Base-by-base conservation (phyloP, 2,329 filamentous ascomycete genomes). In the Amauroascus verrucosus region DNA sequence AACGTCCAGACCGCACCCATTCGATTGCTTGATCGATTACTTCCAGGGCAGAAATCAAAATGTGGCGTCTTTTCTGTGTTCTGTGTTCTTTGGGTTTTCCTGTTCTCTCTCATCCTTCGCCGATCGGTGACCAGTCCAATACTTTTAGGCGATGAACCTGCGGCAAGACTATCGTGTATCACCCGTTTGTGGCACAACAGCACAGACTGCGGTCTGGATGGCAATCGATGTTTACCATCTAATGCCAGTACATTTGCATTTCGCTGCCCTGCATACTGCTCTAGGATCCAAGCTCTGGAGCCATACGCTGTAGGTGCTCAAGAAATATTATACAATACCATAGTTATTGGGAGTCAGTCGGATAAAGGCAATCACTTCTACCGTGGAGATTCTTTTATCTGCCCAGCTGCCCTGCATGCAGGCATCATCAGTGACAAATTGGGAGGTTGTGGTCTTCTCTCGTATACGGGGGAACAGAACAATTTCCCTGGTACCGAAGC, bases 331-430 rank as follows among this genome's bases (percentile, higher is more conserved):
- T 82, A 81, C 59, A 70, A 70, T 38, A 72, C 70, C 6, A 64
- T 81, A 2, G 76, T 82, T 1, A 67, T 82, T 35, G 79, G 79
- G 24, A 79, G 79, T 1, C 72, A 73, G 1, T 66, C 70, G 3
- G 64, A 68, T 24, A 66, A 67, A 4, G 64, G 69, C 3, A 69
- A 70, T 52, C 70, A 74, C 1, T 67, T 75, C 52, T 83, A 82
- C 60, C 76, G 80, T 13, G 77, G 75, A 16, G 80, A 83, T 61
- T 81, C 78, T 2, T 81, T 79, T 63, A 78, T 83, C 55, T 83
- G 80, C 59, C 75, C 73, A 14, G 75, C 79, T 2, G 80, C 79
- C 38, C 73, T 82, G 18, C 80, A 83, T 63, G 76, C 79, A 18
- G 80, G 79, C 26, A 71, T 81, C 59, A 74, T 81, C 58, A 72